Base-by-base conservation (phyloP, 1,284 basidiomycete genomes). In the Polyporus tsugae region DNA sequence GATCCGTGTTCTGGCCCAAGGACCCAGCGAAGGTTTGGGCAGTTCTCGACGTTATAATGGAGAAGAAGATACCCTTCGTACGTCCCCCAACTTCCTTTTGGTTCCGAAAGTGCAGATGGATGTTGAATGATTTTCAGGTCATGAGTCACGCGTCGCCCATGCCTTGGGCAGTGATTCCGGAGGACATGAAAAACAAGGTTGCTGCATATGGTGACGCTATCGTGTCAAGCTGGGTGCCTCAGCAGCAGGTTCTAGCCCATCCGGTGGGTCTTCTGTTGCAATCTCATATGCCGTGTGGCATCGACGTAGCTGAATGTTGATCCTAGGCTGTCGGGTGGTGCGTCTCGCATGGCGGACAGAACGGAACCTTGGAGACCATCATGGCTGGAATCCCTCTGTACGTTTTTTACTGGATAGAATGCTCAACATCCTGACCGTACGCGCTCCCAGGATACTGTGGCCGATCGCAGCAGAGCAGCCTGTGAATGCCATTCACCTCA, bases 381-480 rank as follows among this genome's bases (percentile, higher is more conserved):
- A 53, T 57, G 15, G 58, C 59, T 4, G 71, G 66, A 10, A 55
- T 72, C 7, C 69, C 69, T 10, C 35, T 66, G 71, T 72, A 9
- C 22, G 61, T 49, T 9, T 63, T 46, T 29, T 29, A 35, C 15
- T n/a, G 15, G 5, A 6, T 19, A 6, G 4, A 58, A 58, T 2
- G 2, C 33, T n/a, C 19, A 11, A 4, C 11, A 22, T 62, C 7
- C 22, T 25, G 29, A 55, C 52, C 29, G 29, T 29, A 33, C 3
- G 15, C 15, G 15, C 52, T 19, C 25, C 17, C 42, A 77, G 76
- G 63, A 77, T 77, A 29, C 68, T 70, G 22, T 76, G 74, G 75
- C 74, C 75, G 3, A 69, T 75, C 63, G 58, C 61, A 17, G 67
- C 67, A 4, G 76, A 77, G 61, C 76, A 77, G 39, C 75, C 75